A percentile compares a stretch with the other conserved stretches of the same genome.
Evolutionary conservation across 2,329 filamentous ascomycete genomes (phyloP).

Genomic region (Pseudogymnoascus sp.): DNA sequence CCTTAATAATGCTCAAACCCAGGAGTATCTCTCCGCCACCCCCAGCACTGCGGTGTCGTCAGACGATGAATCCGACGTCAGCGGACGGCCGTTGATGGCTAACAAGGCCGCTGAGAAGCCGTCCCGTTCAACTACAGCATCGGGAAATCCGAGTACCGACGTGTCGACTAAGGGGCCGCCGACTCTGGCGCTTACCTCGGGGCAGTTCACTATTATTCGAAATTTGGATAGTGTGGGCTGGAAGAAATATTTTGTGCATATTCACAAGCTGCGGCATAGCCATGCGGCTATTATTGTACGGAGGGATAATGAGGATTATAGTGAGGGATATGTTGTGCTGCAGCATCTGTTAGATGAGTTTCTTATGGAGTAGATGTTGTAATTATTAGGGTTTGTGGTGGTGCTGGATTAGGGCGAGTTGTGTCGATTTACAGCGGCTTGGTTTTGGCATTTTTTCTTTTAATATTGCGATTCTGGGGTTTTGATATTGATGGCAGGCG

Average conservation of each 20-base stretch:
- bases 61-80: not conserved
- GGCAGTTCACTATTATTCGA: constrained; percentile 80
- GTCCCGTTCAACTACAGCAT: not conserved
- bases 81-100: not conserved
- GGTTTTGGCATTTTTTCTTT: not conserved
- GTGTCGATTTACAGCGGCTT: not conserved
- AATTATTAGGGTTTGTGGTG: not conserved
- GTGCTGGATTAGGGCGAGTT: not conserved
- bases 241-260: constrained; percentile 62
- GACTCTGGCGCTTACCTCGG: constrained; percentile 66
- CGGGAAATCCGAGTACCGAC: constrained; percentile 30
- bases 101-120: not conserved
- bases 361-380: constrained; percentile 17
- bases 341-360: constrained; percentile 77
- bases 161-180: constrained; percentile 36
- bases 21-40: constrained; percentile 57
- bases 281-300: constrained; percentile 89
- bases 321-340: constrained; percentile 70
- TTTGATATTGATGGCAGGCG: not conserved
- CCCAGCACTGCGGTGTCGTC: not conserved
- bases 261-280: constrained; percentile 68
- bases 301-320: constrained; percentile 55
- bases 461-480: not conserved
- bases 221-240: constrained; percentile 60
- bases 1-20: constrained; percentile 57